Base-by-base conservation (phyloP, 2,329 filamentous ascomycete species). In the Arthrobotrys sinensis region DNA sequence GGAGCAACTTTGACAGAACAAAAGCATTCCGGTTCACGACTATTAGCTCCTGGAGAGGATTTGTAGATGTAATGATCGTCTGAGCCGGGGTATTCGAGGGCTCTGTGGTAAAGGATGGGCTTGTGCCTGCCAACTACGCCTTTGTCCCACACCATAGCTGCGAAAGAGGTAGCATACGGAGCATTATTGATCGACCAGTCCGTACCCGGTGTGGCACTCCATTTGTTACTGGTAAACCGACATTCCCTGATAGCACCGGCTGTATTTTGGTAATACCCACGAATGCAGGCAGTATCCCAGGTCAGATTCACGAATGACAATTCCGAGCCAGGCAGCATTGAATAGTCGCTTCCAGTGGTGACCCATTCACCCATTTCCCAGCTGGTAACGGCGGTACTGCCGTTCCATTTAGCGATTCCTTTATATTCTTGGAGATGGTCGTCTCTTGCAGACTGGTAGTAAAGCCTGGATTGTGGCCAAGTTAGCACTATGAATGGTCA, bases 401-500 rank as follows among this genome's bases (percentile, higher is more conserved):
- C 28, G 50, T 60, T 36, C 52, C 52, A 48, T 19, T 48, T 45
- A 48, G 34, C 36, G 6, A 24, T 4, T 36, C 66, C 40, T 19
- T 8, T 11, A 16, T 48, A 12, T 43, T 48, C 38, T 45, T 55
- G 50, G 52, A 69, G 38, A 14, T 24, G 38, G 66, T 48, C 40
- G 36, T 60, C 55, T 24, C 11, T 5, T 14, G 8, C 36, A 34
- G 55, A 60, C 28, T 69, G 66, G 14, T 69, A 69, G 52, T 32
- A 69, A 0, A 69, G 52, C 28, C 66, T 69, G 34, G 4, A 19
- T 8, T 34, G 10, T 28, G 2, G 10, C 36, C 6, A 10, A 8
- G 24, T 53, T 32, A 67, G 40, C 12, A 16, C 7, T 63, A 14
- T 21, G 24, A 4, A 4, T 2, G 2, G 2, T 28, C 4, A 4